These are phyloP conservation scores for Flaveria sonorensis DNA, from an alignment of 129 eudicot species.

Conservation along the genomic window DNA sequence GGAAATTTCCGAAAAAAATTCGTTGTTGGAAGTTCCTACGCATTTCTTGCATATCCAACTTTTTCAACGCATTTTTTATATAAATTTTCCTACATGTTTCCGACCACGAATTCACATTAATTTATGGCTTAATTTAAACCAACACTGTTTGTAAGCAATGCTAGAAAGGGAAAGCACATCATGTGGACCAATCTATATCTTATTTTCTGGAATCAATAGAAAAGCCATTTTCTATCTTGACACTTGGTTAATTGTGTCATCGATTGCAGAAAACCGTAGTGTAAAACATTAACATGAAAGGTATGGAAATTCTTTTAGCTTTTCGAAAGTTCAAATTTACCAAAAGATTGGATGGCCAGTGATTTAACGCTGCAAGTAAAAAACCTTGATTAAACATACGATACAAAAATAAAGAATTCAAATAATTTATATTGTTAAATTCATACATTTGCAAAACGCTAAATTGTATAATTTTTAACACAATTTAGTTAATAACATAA, in stretches of 20 bases:
- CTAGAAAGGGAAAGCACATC: conserved; percentile 26
- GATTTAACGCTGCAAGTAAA: not conserved
- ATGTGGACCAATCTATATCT: conserved; percentile 33
- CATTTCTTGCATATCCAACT: no score
- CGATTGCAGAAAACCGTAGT: not conserved
- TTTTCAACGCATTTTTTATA: no score
- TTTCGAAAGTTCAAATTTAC: not conserved
- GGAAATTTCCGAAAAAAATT: no score
- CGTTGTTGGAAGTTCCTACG: no score
- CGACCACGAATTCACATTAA: no score
- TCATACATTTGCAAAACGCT: not conserved
- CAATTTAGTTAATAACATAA: not conserved
- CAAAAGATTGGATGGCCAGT: not conserved
- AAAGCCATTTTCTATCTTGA: not conserved
- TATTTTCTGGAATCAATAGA: not conserved
- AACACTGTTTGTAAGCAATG: not conserved
- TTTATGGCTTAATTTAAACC: not conserved
- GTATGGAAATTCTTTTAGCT: not conserved
- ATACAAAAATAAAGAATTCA: not conserved
- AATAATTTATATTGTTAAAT: not conserved
- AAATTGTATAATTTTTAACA: not conserved
- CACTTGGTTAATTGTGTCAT: not conserved
- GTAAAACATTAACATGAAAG: conserved; percentile 12
- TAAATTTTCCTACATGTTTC: no score
- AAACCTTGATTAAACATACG: no score